Evolutionary conservation across 352 stramenopile genomes (phyloP).

Genomic region (Globisporangium paroecandrum): DNA sequence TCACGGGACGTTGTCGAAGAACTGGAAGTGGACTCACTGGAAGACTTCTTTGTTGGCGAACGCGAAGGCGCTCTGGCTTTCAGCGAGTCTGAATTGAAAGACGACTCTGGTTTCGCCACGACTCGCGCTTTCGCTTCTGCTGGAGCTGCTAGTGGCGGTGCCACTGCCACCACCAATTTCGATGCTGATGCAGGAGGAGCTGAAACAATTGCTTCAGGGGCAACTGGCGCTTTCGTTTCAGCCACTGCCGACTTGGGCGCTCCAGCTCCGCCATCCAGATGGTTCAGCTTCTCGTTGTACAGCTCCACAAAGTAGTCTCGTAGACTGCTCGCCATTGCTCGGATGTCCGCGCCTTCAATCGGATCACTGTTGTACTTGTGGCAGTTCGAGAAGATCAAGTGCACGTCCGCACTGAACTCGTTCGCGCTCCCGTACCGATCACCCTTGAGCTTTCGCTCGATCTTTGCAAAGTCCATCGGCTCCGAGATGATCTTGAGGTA

Average conservation of each 20-base stretch:
- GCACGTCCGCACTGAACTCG: conserved; percentile 82
- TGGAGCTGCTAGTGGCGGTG: neutral
- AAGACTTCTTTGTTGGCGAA: conserved; percentile 26
- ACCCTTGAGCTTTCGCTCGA: conserved; percentile 83
- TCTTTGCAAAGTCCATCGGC: conserved; percentile 87
- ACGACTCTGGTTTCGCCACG: neutral
- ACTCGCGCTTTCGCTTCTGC: conserved; percentile 6
- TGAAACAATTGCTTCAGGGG: neutral
- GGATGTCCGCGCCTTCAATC: conserved; percentile 81
- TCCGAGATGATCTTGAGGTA: conserved; percentile 78
- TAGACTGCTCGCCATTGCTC: conserved; percentile 79
- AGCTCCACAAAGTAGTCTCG: conserved; percentile 77
- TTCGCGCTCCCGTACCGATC: conserved; percentile 74
- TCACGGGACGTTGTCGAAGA: conserved; percentile 8
- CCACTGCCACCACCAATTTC: neutral
- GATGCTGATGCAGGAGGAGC: neutral
- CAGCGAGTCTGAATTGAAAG: neutral
- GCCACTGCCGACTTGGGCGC: conserved; percentile 10
- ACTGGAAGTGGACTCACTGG: conserved; percentile 19
- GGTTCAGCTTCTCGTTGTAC: conserved; percentile 63
- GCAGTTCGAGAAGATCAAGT: conserved; percentile 87
- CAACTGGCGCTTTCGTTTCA: neutral
- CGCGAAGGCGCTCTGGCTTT: conserved; percentile 11
- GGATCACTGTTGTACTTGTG: conserved; percentile 89
- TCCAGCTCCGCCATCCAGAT: conserved; percentile 28